Conservation (phyloP, 1,284 basidiomycete genomes). For the Boletus smithii region DNA sequence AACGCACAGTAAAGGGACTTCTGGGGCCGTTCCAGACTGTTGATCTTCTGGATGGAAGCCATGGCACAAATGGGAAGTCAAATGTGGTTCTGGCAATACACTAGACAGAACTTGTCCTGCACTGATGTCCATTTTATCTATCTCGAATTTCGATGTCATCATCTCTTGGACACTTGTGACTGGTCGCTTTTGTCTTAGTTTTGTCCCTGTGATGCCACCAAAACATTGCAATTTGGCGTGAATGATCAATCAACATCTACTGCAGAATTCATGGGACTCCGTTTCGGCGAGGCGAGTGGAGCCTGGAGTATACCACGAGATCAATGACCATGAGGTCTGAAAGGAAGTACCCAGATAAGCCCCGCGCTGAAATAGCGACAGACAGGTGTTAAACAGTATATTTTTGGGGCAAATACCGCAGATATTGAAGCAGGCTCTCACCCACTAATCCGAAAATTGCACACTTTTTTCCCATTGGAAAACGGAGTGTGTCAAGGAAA, state of each 20-base stretch:
- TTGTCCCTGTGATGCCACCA: not conserved
- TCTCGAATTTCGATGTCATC: constrained; percentile 2
- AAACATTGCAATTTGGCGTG: not conserved
- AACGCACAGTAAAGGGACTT: constrained; percentile 48
- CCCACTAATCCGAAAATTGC: constrained; percentile 2
- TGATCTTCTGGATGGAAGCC: constrained; percentile 49
- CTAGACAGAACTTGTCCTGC: not conserved
- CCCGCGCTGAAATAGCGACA: constrained; percentile 9
- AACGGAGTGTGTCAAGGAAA: not conserved
- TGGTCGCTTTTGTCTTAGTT: constrained; percentile 1
- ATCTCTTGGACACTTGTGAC: not conserved
- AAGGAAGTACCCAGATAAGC: constrained; percentile 1
- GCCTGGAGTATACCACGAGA: not conserved
- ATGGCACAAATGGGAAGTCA: constrained; percentile 24
- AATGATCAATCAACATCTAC: not conserved
- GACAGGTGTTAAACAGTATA: constrained; percentile 1
- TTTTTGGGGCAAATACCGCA: constrained; percentile 4
- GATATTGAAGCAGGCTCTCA: constrained; percentile 11
- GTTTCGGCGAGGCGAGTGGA: not conserved
- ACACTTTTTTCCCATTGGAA: not conserved
- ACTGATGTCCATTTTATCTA: constrained; percentile 2
- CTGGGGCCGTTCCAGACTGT: constrained; percentile 42
- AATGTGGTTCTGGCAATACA: not conserved
- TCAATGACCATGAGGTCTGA: constrained; percentile 3
- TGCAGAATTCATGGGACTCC: constrained; percentile 1